Evolutionary conservation across 768 basidiomycete genomes (phyloP).

Genomic region (Leccinum broughii): DNA sequence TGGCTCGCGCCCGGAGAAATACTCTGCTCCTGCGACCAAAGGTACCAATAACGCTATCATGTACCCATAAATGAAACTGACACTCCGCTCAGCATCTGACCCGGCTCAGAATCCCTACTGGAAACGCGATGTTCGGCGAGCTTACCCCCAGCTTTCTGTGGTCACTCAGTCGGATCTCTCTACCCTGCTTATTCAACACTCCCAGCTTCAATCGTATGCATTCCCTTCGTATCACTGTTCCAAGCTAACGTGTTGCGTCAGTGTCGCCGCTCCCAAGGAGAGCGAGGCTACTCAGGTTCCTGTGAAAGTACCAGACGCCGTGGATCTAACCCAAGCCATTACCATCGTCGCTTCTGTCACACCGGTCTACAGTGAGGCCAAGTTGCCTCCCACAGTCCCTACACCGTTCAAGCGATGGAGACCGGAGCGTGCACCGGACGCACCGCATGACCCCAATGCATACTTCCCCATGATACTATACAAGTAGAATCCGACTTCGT

Average conservation of each 20-base stretch:
- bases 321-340: conserved; percentile 77
- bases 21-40: conserved; percentile 86
- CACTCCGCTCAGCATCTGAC: conserved; percentile 64
- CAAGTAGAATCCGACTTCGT: conserved; percentile 34
- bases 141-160: conserved; percentile 89
- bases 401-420: conserved; percentile 70
- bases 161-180: conserved; percentile 85
- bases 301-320: conserved; percentile 40
- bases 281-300: conserved; percentile 47
- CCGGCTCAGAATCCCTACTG: conserved; percentile 90
- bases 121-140: conserved; percentile 92
- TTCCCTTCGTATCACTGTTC: background rate
- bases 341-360: conserved; percentile 55
- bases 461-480: conserved; percentile 85
- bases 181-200: conserved; percentile 77
- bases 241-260: conserved; percentile 28
- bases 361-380: conserved; percentile 60
- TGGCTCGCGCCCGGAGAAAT: conserved; percentile 83
- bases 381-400: conserved; percentile 75
- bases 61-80: conserved; percentile 14
- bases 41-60: conserved; percentile 42
- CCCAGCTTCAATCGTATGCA: conserved; percentile 62
- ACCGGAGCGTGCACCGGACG: conserved; percentile 66
- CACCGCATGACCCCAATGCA: conserved; percentile 79
- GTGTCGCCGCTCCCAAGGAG: conserved; percentile 53